Evolutionary conservation across 768 basidiomycete species (phyloP), one percentile per base, ranked within the genome.

Genomic region (Pleurotus platypus): DNA sequence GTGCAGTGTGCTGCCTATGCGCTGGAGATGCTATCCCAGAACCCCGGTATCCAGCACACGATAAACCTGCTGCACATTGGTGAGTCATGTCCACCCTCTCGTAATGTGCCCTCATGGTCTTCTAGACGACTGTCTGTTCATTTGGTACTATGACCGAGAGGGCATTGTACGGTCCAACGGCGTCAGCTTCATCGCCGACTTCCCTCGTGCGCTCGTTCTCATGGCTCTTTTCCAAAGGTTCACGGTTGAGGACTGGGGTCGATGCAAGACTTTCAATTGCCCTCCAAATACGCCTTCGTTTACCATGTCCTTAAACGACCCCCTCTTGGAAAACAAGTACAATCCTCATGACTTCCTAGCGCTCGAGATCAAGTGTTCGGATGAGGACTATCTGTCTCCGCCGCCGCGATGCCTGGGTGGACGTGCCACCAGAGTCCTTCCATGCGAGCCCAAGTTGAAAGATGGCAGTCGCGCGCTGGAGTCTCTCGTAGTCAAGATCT

Each of bases 221-320:
- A 62, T 69, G 26, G 37, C 67, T 40, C 38, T 48, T 27, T 65
- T 69, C 40, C 64, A 69, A 59, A 62, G 66, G 3, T 69, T 69
- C 56, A 47, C 24, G 1, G 42, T 59, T 7, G 50, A 58, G 54
- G 58, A 67, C 30, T 68, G 66, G 67, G 69, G 69, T 12, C 47
- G 47, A 48, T 11, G 15, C 22, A 13, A 20, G 18, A 48, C 47
- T 48, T 48, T 48, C 18, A n/a, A 48, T 26, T 48, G 47, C 22
- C 18, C 47, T 48, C 47, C 18, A 7, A 13, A 22, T 48, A 15
- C 12, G 22, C 22, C 16, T 2, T 48, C 47, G 22, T 22, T 48
- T 27, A 22, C 3, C 6, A 12, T 48, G 15, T 22, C 16, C 12
- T 27, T 48, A 12, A 48, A 22, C 4, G 47, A 48, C 18, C 47